Evolutionary conservation across 148 eudicot genomes (phyloP).

Genomic region (Talinum fruticosum): DNA sequence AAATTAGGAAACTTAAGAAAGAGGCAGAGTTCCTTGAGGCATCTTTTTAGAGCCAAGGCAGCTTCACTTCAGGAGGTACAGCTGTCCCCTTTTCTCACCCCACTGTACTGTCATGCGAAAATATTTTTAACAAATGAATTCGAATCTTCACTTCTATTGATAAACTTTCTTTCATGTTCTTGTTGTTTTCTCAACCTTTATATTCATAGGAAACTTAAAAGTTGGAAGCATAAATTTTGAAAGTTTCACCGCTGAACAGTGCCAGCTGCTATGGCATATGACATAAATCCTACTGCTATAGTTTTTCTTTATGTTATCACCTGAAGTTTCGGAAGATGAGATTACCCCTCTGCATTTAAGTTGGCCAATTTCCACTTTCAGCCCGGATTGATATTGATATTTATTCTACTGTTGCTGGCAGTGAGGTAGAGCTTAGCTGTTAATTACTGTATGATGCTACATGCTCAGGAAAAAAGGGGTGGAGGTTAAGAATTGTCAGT

Average conservation of each 20-base stretch:
- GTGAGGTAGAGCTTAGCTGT: neutral
- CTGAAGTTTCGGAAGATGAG: neutral
- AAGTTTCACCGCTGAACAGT: neutral
- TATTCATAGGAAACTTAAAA: neutral
- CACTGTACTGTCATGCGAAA: neutral
- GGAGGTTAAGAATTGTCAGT: neutral
- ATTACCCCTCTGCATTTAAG: too few species aligned
- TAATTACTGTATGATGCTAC: neutral
- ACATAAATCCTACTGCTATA: neutral
- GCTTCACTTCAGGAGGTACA: conserved; percentile 86
- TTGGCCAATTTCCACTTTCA: too few species aligned
- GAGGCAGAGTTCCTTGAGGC: conserved; percentile 99
- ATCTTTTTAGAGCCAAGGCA: conserved; percentile 93
- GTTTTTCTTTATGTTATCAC: neutral
- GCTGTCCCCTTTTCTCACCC: neutral
- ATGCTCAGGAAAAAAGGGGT: neutral
- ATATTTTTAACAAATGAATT: too few species aligned
- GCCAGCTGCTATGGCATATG: neutral
- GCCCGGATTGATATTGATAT: neutral
- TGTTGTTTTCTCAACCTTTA: neutral
- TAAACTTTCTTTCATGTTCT: neutral
- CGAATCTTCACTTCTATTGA: neutral
- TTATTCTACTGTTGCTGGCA: neutral
- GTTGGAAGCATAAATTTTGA: neutral
- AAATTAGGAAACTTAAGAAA: conserved; percentile 87